Conservation (phyloP, 495 filamentous ascomycete genomes). For the Penicillium waksmanii region DNA sequence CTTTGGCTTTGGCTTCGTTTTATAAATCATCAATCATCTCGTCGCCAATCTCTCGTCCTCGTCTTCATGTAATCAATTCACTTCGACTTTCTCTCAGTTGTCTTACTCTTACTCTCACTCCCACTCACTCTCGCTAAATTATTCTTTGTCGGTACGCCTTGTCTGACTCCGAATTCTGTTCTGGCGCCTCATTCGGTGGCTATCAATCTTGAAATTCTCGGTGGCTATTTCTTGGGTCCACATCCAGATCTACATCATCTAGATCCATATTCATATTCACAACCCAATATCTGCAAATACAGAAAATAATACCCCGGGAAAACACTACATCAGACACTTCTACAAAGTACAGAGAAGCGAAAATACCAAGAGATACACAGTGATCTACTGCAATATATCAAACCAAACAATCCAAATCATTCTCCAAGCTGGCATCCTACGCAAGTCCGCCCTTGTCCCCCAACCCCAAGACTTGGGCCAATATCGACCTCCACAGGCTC, state of each 20-base stretch:
- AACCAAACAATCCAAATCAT: too few relatives aligned
- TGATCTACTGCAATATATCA: too few relatives aligned
- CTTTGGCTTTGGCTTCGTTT: neutral
- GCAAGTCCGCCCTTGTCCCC: constrained; percentile 61
- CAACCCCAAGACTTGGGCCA: constrained; percentile 59
- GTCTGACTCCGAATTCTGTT: neutral
- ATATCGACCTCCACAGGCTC: constrained; percentile 49
- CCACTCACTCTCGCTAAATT: neutral
- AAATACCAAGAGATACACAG: too few relatives aligned
- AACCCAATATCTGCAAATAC: neutral
- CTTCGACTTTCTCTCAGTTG: neutral
- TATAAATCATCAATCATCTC: constrained; percentile 2
- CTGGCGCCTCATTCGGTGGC: neutral
- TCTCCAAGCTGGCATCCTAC: constrained; percentile 63
- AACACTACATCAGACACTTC: too few relatives aligned
- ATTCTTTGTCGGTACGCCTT: neutral
- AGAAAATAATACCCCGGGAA: neutral
- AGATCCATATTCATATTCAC: neutral
- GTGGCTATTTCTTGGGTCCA: neutral
- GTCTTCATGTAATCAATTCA: constrained; percentile 4
- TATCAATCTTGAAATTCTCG: neutral
- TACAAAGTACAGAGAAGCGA: too few relatives aligned
- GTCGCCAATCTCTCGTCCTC: neutral
- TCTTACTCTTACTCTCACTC: constrained; percentile 1
- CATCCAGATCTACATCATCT: neutral